Conservation (phyloP, 148 eudicot species). For the Oxyria digyna region DNA sequence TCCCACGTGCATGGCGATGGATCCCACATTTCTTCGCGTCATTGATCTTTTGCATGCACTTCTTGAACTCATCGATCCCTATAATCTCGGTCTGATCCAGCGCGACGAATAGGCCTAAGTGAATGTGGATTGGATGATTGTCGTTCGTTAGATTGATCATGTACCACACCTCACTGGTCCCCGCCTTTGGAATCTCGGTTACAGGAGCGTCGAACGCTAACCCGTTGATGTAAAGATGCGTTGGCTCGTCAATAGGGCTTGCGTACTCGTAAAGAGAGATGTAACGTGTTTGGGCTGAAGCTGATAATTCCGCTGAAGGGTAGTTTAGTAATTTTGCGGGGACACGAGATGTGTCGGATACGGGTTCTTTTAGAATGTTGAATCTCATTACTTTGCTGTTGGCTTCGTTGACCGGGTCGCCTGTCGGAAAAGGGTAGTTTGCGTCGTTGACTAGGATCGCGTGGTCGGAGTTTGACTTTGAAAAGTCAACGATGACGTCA, state of each 20-base stretch:
- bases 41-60: constrained; percentile 41
- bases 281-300: constrained; percentile 38
- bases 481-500: constrained; percentile 66
- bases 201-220: constrained; percentile 49
- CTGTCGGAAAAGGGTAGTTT: constrained; percentile 57
- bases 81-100: constrained; percentile 44
- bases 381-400: constrained; percentile 78
- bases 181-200: constrained; percentile 67
- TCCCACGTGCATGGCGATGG: constrained; percentile 30
- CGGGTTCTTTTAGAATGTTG: constrained; percentile 20
- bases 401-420: constrained; percentile 50
- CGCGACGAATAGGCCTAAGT: constrained; percentile 46
- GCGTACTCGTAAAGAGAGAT: constrained; percentile 65
- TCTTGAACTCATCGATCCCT: constrained; percentile 30
- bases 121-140: constrained; percentile 79
- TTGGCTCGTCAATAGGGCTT: constrained; percentile 45
- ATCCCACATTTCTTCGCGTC: constrained; percentile 44
- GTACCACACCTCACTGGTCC: constrained; percentile 64
- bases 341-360: constrained; percentile 19
- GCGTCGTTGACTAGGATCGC: constrained; percentile 50
- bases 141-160: constrained; percentile 80
- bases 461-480: constrained; percentile 26
- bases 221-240: constrained; percentile 59
- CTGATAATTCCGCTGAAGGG: constrained; percentile 29
- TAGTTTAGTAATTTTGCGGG: constrained; percentile 39